phyloP scores from a whole-genome alignment of 2,329 filamentous ascomycete species.

The Davidsoniella australis region DNA sequence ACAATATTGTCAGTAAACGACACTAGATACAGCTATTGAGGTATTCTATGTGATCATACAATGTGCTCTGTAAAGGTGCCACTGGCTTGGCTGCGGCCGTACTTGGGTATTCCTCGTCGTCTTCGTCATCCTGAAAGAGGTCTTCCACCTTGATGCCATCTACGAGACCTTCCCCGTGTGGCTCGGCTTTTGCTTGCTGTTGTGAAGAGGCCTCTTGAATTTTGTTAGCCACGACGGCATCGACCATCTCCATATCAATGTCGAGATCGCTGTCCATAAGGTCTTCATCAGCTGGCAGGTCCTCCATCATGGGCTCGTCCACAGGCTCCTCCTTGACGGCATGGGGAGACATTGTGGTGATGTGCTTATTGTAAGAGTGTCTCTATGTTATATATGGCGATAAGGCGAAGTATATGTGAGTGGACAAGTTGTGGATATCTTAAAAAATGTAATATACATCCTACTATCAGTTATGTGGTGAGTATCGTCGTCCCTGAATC shows the following conservation, averaged over 20 bases:
- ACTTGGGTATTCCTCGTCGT: conserved; percentile 41
- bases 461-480: too few relatives aligned
- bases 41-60: background rate
- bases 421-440: background rate
- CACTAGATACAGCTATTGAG: background rate
- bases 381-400: background rate
- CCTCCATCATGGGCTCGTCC: conserved; percentile 25
- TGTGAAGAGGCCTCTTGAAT: background rate
- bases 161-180: conserved; percentile 28
- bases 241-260: conserved; percentile 15
- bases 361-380: background rate
- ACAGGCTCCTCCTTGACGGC: conserved; percentile 4
- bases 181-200: background rate
- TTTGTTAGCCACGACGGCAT: conserved; percentile 14
- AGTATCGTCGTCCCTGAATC: too few relatives aligned
- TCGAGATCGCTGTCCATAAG: conserved; percentile 11
- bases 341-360: background rate
- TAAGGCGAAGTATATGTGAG: too few relatives aligned
- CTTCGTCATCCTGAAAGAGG: conserved; percentile 40
- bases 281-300: conserved; percentile 7
- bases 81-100: conserved; percentile 22
- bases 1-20: background rate
- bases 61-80: conserved; percentile 19
- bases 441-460: too few relatives aligned
- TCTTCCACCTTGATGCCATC: conserved; percentile 25